phyloP scores from a whole-genome alignment of 2,329 filamentous ascomycete species.

The Coniella lustricola region DNA sequence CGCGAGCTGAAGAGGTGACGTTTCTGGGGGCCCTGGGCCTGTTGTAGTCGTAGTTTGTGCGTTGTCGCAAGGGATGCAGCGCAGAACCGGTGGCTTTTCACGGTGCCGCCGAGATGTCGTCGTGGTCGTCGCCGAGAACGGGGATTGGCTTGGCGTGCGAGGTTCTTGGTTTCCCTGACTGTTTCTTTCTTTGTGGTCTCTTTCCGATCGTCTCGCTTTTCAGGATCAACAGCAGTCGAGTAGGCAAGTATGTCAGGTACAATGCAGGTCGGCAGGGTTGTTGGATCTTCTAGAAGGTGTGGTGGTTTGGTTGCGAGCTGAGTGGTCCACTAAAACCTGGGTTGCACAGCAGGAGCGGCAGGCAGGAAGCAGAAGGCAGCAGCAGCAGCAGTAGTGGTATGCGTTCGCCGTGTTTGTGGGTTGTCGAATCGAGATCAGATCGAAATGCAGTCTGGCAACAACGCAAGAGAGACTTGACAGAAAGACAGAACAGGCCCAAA shows the following conservation, averaged over 20 bases:
- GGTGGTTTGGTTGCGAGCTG: constrained; percentile 11
- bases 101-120: constrained; percentile 1
- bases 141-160: neutral
- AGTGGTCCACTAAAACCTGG: constrained; percentile 9
- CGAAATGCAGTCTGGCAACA: neutral
- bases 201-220: neutral
- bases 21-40: constrained; percentile 1
- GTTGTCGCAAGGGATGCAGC: constrained; percentile 12
- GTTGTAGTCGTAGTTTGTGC: no score
- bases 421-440: constrained; percentile 2
- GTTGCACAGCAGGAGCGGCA: constrained; percentile 9
- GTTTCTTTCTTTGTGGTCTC: neutral
- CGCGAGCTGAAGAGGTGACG: neutral
- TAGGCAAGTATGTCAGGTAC: constrained; percentile 15
- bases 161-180: neutral
- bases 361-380: no score
- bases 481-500: neutral
- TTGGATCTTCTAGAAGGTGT: constrained; percentile 10
- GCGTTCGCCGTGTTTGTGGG: neutral
- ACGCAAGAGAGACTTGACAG: constrained; percentile 4
- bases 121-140: constrained; percentile 3
- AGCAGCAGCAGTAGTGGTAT: neutral
- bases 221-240: neutral
- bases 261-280: constrained; percentile 14
- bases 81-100: neutral